Percentiles rank a stretch among this genome's conserved stretches.
Conservation (phyloP, 2,329 filamentous ascomycete genomes). For the Diplodia sapinea region DNA sequence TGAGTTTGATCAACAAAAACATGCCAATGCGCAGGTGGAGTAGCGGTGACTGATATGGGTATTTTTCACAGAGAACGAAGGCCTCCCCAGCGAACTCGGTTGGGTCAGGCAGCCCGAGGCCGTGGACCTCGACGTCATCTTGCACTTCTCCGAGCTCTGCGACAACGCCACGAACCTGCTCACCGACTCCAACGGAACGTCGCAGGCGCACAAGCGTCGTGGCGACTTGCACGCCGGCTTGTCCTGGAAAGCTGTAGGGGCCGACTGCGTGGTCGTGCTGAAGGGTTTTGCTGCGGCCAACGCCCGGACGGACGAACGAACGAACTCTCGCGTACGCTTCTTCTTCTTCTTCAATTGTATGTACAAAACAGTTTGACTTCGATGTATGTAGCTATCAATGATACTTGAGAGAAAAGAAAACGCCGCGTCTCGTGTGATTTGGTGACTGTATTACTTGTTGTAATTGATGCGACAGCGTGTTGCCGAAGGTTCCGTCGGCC, state of each 20-base stretch:
- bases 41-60: background rate
- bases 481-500: constrained; percentile 24
- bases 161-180: background rate
- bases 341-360: too few species aligned
- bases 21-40: too few species aligned
- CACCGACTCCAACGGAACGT: background rate
- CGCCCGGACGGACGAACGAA: too few species aligned
- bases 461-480: background rate
- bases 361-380: too few species aligned
- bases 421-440: too few species aligned
- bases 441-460: too few species aligned
- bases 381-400: too few species aligned
- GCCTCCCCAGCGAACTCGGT: constrained; percentile 50
- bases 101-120: constrained; percentile 40
- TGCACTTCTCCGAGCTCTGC: background rate
- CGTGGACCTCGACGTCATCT: constrained; percentile 34
- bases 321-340: too few species aligned
- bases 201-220: background rate
- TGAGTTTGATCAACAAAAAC: constrained; percentile 37
- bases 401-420: too few species aligned
- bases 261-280: background rate
- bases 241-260: background rate
- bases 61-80: constrained; percentile 49
- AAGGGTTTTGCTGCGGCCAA: too few species aligned
- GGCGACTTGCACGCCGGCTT: background rate